Conservation (phyloP, 164 flowering plant genomes). For the Sedum album region DNA sequence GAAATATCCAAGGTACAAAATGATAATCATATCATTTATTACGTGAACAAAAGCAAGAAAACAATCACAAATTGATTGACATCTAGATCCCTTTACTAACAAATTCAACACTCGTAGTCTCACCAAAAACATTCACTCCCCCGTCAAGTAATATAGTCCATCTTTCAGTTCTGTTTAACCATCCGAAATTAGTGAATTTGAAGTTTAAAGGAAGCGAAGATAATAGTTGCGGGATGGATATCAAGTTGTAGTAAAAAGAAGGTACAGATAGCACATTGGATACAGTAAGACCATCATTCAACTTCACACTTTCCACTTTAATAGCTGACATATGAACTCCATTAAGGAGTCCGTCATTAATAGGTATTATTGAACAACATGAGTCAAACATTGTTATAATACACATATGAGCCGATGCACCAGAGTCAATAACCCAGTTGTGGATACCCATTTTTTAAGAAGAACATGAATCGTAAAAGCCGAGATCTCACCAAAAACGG, state of each 20-base stretch:
- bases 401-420: conserved; percentile 4
- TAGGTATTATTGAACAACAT: background rate
- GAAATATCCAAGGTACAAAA: too few species aligned
- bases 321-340: conserved; percentile 3
- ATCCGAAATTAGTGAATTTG: background rate
- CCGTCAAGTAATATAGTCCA: too few species aligned
- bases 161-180: background rate
- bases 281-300: background rate
- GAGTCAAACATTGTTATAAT: background rate
- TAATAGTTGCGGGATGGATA: conserved; percentile 5
- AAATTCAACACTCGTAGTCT: too few species aligned
- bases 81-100: too few species aligned
- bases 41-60: too few species aligned
- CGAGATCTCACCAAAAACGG: too few species aligned
- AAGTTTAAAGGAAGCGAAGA: conserved; percentile 8
- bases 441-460: conserved; percentile 3
- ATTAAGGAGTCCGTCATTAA: background rate
- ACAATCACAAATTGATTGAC: too few species aligned
- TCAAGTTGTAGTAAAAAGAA: background rate
- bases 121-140: too few species aligned
- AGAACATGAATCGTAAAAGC: conserved; percentile 6
- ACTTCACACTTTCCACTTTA: conserved; percentile 5
- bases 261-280: conserved; percentile 7
- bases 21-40: too few species aligned
- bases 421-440: conserved; percentile 2